Conservation (phyloP, 768 basidiomycete species). For the Boletus tylopilopsis region DNA sequence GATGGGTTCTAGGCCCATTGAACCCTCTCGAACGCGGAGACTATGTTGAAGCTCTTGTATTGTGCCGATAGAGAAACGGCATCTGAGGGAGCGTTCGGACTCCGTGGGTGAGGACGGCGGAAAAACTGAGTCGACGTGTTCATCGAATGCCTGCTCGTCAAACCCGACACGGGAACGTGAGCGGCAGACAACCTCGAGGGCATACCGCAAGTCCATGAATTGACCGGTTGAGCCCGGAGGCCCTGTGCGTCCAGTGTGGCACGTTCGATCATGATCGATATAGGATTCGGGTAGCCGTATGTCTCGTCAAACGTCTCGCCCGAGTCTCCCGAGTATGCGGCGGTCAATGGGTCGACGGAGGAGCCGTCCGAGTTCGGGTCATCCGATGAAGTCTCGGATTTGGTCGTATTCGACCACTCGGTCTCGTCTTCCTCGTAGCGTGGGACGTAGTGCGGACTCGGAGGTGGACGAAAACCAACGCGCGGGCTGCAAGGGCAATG, state of each 20-base stretch:
- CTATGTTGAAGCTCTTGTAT: slow-evolving; percentile 11
- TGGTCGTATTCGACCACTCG: not conserved
- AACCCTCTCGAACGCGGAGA: slow-evolving; percentile 4
- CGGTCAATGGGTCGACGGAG: not conserved
- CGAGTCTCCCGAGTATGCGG: not conserved
- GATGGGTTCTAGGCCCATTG: slow-evolving; percentile 18
- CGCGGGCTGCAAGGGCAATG: too few species aligned
- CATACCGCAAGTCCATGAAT: not conserved
- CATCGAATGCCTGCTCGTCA: slow-evolving; percentile 7
- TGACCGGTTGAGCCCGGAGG: not conserved
- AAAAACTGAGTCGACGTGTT: not conserved
- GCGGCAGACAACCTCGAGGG: slow-evolving; percentile 3
- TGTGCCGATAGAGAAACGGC: slow-evolving; percentile 6
- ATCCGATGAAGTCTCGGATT: too few species aligned
- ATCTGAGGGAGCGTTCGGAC: not conserved
- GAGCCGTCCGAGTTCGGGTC: not conserved
- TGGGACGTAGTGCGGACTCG: slow-evolving; percentile 5
- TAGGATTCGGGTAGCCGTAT: too few species aligned
- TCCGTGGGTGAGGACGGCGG: not conserved
- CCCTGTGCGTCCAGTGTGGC: not conserved
- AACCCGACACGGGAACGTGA: slow-evolving; percentile 4
- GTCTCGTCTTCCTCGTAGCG: not conserved
- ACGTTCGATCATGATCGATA: slow-evolving; percentile 11
- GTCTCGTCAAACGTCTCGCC: not conserved
- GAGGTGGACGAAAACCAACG: too few species aligned